These are phyloP conservation scores for Salix udensis DNA, from an alignment of 345 rosid species.

Conservation along the genomic window DNA sequence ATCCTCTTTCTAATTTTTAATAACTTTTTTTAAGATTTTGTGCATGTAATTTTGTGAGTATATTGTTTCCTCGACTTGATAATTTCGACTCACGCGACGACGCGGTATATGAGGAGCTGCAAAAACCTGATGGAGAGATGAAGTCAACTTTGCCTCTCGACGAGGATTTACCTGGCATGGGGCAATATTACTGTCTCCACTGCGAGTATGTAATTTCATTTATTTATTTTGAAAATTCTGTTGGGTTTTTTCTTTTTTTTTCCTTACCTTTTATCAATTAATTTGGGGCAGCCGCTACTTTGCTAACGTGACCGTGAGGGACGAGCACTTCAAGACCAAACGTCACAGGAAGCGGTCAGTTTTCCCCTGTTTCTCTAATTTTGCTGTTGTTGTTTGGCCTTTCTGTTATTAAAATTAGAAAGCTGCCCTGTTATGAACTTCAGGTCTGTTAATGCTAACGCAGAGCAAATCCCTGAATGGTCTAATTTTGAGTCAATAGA, in stretches of 20 bases:
- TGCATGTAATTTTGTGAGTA: not conserved
- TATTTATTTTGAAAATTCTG: not conserved
- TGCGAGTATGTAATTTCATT: slow-evolving; percentile 63
- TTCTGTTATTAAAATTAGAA: not conserved
- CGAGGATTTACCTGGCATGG: slow-evolving; percentile 98
- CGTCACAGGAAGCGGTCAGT: slow-evolving; percentile 85
- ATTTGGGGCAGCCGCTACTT: slow-evolving; percentile 68
- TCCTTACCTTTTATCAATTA: not conserved
- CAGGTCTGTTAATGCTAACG: not conserved
- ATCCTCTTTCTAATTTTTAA: slow-evolving; percentile 39
- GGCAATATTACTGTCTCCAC: slow-evolving; percentile 87
- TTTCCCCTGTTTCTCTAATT: not conserved
- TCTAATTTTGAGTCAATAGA: not conserved
- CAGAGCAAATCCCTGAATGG: not conserved
- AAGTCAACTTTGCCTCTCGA: slow-evolving; percentile 51
- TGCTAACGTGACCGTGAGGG: slow-evolving; percentile 52
- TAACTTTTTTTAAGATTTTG: not conserved
- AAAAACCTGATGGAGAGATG: slow-evolving; percentile 55
- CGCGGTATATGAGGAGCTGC: slow-evolving; percentile 70
- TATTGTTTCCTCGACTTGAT: slow-evolving; percentile 32
- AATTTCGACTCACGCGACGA: slow-evolving; percentile 58
- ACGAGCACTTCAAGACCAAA: slow-evolving; percentile 86
- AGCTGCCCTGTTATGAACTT: not conserved
- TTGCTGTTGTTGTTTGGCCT: too few species aligned
- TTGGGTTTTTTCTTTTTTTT: not conserved